phyloP scores from a whole-genome alignment of 129 eudicot species.

The Flaveria robusta region DNA sequence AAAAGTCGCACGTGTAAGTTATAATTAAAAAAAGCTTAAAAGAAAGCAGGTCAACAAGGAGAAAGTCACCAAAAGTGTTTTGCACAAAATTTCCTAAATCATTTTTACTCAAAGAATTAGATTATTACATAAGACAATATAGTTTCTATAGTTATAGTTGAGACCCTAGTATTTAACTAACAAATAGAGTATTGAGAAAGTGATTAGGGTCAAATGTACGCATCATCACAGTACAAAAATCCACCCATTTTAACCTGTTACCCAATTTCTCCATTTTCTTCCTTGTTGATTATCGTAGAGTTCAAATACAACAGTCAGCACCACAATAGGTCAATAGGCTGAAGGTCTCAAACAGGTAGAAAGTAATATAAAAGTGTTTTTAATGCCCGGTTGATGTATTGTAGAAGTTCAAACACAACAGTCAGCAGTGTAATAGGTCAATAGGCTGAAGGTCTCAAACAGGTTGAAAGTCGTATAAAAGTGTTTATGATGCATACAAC shows the following conservation, averaged over 20 bases:
- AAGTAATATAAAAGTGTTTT: not conserved
- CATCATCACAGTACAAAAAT: not conserved
- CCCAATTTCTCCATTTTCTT: not conserved
- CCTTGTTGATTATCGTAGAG: not conserved
- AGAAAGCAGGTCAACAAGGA: not conserved
- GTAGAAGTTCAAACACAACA: not conserved
- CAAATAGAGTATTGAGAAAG: not conserved
- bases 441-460: not conserved
- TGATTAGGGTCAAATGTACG: not conserved
- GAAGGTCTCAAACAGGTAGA: not conserved
- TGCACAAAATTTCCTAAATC: not conserved
- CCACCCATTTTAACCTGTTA: not conserved
- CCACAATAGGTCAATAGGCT: not conserved
- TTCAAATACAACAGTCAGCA: not conserved
- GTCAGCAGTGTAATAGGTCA: not conserved
- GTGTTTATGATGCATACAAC: not conserved
- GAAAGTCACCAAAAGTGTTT: not conserved
- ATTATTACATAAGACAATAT: not conserved
- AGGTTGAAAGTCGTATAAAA: not conserved
- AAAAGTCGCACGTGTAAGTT: not conserved
- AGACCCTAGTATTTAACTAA: not conserved
- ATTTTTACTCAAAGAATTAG: not conserved
- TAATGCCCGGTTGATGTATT: not conserved
- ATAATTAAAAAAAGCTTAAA: not conserved
- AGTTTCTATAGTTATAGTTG: not conserved